These are phyloP conservation scores for Fagus sylvatica DNA, from an alignment of 306 rosid species.

Conservation along the genomic window DNA sequence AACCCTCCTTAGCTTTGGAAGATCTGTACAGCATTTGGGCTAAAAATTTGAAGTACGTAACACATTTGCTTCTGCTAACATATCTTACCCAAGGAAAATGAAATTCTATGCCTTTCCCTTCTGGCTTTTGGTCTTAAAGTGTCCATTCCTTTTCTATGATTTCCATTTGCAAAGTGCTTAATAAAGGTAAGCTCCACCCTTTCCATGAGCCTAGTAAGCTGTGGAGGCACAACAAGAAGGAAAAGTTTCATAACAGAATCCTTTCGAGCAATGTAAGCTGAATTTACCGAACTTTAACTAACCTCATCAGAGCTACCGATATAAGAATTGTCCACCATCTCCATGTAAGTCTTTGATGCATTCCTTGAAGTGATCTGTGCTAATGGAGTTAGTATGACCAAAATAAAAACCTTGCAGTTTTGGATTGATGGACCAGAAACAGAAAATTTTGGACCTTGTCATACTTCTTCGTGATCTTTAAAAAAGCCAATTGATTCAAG, in stretches of 20 bases:
- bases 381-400: neutral
- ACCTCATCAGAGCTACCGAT: conserved; percentile 65
- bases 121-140: conserved; percentile 46
- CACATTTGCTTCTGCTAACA: neutral
- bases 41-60: neutral
- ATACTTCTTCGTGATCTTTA: conserved; percentile 86
- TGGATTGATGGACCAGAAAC: conserved; percentile 12
- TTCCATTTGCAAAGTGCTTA: conserved; percentile 58
- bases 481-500: conserved; percentile 67
- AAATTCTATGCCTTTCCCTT: conserved; percentile 53
- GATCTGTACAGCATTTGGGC: no score
- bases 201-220: conserved; percentile 64
- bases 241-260: neutral
- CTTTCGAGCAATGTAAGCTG: neutral
- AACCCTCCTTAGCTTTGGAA: no score
- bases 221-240: conserved; percentile 18
- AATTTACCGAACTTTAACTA: conserved; percentile 2
- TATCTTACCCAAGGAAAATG: conserved; percentile 48
- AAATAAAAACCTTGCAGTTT: conserved; percentile 3
- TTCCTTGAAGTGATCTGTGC: conserved; percentile 51
- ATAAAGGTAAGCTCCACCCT: conserved; percentile 64
- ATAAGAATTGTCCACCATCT: conserved; percentile 66
- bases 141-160: conserved; percentile 49
- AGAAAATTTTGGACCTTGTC: conserved; percentile 55
- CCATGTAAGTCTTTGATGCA: conserved; percentile 62